A percentile compares a stretch with the other conserved stretches of the same genome.
phyloP scores from a whole-genome alignment of 139 green algal genomes.

The Trebouxia sp. region DNA sequence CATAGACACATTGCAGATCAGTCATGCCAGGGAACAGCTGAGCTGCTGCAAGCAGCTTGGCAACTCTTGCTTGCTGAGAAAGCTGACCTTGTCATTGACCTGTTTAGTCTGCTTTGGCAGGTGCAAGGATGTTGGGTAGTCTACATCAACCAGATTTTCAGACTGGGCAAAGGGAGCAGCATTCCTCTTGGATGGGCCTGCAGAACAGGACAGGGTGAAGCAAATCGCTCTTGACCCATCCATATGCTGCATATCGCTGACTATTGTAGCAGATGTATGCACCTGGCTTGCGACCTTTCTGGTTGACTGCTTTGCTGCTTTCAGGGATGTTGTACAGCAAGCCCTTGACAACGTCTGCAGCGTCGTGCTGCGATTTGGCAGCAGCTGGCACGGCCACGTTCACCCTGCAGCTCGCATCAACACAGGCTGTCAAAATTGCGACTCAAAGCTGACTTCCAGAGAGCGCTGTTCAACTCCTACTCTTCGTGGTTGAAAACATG shows the following conservation, averaged over 20 bases:
- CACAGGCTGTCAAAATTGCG: no score
- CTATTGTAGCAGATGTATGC: no score
- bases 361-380: neutral
- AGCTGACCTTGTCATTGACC: constrained; percentile 23
- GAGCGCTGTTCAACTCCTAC: neutral
- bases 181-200: constrained; percentile 4
- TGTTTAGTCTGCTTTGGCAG: constrained; percentile 9
- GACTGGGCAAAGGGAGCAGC: constrained; percentile 7
- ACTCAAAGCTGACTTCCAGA: no score
- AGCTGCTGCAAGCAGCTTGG: no score
- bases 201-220: neutral
- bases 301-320: neutral
- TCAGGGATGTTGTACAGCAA: constrained; percentile 19
- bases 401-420: no score
- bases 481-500: constrained; percentile 22
- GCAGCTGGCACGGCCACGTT: neutral
- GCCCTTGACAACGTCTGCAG: constrained; percentile 12
- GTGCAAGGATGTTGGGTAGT: neutral
- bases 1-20: no score
- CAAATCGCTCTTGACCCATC: neutral
- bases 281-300: constrained; percentile 3
- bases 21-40: no score
- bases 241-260: no score
- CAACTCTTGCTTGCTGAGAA: no score
- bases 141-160: neutral